Percentiles rank a stretch among this genome's conserved stretches.
Evolutionary conservation across 2,329 filamentous ascomycete genomes (phyloP).

Genomic region (Penicillium sp.): DNA sequence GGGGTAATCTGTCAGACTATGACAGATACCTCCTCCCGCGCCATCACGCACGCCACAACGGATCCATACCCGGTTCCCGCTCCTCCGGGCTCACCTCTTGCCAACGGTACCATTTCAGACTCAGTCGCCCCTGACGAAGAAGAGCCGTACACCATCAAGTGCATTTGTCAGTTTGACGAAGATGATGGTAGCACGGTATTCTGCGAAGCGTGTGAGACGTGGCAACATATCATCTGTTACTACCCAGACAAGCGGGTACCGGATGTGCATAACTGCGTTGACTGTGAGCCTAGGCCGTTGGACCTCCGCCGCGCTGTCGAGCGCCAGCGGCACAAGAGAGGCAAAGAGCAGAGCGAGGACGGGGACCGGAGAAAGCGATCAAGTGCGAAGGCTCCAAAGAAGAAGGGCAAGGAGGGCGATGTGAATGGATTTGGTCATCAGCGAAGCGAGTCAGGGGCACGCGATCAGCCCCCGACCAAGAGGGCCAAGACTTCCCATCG

Average conservation of each 20-base stretch:
- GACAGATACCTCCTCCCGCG: conserved; percentile 51
- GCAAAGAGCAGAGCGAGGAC: conserved; percentile 56
- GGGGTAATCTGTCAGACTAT: conserved; percentile 51
- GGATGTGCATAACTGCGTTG: conserved; percentile 78
- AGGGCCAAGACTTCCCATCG: conserved; percentile 79
- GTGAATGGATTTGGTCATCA: conserved; percentile 52
- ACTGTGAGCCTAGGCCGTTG: conserved; percentile 74
- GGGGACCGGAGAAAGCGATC: conserved; percentile 72
- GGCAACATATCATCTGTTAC: conserved; percentile 98
- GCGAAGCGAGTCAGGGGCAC: conserved; percentile 53
- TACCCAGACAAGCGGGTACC: conserved; percentile 73
- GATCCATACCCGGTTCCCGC: conserved; percentile 46
- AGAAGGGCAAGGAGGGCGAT: conserved; percentile 67
- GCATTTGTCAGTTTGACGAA: conserved; percentile 87
- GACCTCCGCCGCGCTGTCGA: conserved; percentile 72
- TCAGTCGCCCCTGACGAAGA: conserved; percentile 42
- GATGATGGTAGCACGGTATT: conserved; percentile 98
- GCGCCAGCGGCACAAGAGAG: conserved; percentile 61
- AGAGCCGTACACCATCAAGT: conserved; percentile 82
- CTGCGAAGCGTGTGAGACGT: conserved; percentile 92
- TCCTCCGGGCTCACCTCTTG: conserved; percentile 40
- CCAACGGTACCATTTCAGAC: conserved; percentile 43
- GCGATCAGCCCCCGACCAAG: conserved; percentile 61
- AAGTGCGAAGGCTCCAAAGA: conserved; percentile 77
- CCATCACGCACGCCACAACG: conserved; percentile 48